phyloP scores from a whole-genome alignment of 495 filamentous ascomycete genomes.

The Friedmanniomyces endolithicus region DNA sequence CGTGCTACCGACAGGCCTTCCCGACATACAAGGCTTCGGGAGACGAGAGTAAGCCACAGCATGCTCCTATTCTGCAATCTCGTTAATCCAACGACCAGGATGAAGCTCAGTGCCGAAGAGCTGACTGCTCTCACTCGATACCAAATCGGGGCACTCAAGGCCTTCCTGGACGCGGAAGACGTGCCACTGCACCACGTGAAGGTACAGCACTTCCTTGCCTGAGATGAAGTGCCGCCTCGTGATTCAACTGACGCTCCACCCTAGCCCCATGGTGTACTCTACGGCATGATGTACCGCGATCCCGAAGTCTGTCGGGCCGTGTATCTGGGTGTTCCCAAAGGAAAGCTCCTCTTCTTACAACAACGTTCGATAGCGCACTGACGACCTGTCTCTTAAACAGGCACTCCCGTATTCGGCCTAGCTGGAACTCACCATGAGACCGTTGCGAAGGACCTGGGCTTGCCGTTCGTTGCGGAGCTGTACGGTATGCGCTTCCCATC shows the following conservation, averaged over 20 bases:
- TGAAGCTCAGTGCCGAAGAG: slow-evolving; percentile 36
- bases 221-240: not conserved
- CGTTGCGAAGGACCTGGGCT: slow-evolving; percentile 39
- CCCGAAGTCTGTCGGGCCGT: slow-evolving; percentile 40
- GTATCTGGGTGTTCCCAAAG: slow-evolving; percentile 38
- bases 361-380: not conserved
- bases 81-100: not conserved
- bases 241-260: not conserved
- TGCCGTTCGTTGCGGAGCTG: slow-evolving; percentile 46
- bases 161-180: slow-evolving; percentile 42
- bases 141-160: slow-evolving; percentile 42
- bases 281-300: slow-evolving; percentile 45
- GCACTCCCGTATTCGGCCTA: slow-evolving; percentile 43
- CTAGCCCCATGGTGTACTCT: slow-evolving; percentile 11
- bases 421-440: slow-evolving; percentile 42
- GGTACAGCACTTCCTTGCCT: not conserved
- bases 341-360: slow-evolving; percentile 8
- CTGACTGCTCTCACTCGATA: slow-evolving; percentile 39
- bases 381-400: not conserved
- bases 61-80: not conserved
- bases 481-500: slow-evolving; percentile 24
- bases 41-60: slow-evolving; percentile 28
- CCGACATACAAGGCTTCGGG: slow-evolving; percentile 51
- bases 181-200: slow-evolving; percentile 48
- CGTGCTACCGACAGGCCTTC: slow-evolving; percentile 25